These are phyloP conservation scores for Polyplosphaeria fusca DNA, from an alignment of 495 filamentous ascomycete species.

Conservation along the genomic window DNA sequence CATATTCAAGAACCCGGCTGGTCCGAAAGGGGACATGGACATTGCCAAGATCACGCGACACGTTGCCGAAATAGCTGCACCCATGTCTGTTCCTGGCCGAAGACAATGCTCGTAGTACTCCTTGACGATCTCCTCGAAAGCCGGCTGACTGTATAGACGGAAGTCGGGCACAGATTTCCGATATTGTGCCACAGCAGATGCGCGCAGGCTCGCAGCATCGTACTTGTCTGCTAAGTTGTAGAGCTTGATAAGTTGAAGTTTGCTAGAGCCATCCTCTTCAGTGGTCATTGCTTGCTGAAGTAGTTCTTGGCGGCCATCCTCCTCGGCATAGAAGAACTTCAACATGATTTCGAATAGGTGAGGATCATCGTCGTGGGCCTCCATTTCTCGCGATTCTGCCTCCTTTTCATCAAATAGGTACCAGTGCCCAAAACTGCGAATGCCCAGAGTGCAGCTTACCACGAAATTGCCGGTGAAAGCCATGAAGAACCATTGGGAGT, in stretches of 20 bases:
- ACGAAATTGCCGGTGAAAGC: constrained; percentile 1
- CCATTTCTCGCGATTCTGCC: neutral
- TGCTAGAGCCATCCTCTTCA: neutral
- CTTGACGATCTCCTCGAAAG: neutral
- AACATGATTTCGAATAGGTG: constrained; percentile 8
- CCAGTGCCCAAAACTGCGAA: no score
- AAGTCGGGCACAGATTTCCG: neutral
- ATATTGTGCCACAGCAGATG: neutral
- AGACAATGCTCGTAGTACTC: neutral
- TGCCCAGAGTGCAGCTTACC: no score
- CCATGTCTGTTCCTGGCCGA: neutral
- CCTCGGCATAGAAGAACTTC: neutral
- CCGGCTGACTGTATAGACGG: neutral
- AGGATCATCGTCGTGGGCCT: constrained; percentile 10
- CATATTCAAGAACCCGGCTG: neutral
- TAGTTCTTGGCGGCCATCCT: neutral
- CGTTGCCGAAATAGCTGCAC: neutral
- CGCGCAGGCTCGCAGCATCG: neutral
- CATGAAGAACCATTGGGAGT: neutral
- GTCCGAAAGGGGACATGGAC: neutral
- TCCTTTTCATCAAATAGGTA: no score
- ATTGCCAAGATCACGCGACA: no score
- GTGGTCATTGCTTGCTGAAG: neutral
- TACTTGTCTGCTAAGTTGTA: constrained; percentile 13
- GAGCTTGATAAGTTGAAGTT: neutral